Evolutionary conservation across 2,329 filamentous ascomycete species (phyloP).

Genomic region (Zasmidium cellare): DNA sequence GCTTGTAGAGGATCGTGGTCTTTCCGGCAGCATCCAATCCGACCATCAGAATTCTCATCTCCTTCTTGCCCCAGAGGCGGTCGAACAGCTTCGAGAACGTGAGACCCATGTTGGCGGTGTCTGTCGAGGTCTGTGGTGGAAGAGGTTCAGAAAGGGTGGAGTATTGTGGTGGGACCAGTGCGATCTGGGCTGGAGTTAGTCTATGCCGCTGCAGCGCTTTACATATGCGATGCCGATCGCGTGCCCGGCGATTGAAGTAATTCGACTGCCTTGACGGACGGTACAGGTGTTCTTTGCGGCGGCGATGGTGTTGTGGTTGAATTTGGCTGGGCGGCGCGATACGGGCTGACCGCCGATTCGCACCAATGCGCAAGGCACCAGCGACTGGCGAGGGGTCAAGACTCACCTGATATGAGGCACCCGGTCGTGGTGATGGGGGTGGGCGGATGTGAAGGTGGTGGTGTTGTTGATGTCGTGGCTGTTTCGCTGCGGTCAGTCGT

Average conservation of each 20-base stretch:
- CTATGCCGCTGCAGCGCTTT: not conserved
- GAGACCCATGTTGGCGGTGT: slow-evolving; percentile 77
- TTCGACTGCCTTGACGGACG: slow-evolving; percentile 21
- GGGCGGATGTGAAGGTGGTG: not conserved
- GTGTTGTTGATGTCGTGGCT: not conserved
- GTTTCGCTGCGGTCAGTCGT: not conserved
- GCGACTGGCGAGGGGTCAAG: not conserved
- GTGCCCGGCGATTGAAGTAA: slow-evolving; percentile 7
- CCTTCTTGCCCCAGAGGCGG: slow-evolving; percentile 98
- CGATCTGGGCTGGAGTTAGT: slow-evolving; percentile 11
- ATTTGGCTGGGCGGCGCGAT: slow-evolving; percentile 8
- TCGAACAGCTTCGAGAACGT: slow-evolving; percentile 95
- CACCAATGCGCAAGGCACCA: slow-evolving; percentile 7
- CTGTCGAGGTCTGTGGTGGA: slow-evolving; percentile 17
- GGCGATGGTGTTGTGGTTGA: slow-evolving; percentile 10
- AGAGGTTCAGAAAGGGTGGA: slow-evolving; percentile 7
- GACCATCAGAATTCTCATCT: slow-evolving; percentile 98
- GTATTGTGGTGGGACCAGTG: slow-evolving; percentile 13
- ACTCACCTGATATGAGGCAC: slow-evolving; percentile 15
- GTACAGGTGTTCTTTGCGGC: slow-evolving; percentile 19
- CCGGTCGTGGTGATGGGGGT: not conserved
- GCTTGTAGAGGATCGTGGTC: slow-evolving; percentile 98
- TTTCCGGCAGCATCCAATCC: slow-evolving; percentile 97
- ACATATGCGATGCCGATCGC: slow-evolving; percentile 1
- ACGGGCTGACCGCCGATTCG: slow-evolving; percentile 1